Percentiles rank a stretch among this genome's conserved stretches.
phyloP scores from a whole-genome alignment of 805 yeast genomes.

The Candida hispaniensis region DNA sequence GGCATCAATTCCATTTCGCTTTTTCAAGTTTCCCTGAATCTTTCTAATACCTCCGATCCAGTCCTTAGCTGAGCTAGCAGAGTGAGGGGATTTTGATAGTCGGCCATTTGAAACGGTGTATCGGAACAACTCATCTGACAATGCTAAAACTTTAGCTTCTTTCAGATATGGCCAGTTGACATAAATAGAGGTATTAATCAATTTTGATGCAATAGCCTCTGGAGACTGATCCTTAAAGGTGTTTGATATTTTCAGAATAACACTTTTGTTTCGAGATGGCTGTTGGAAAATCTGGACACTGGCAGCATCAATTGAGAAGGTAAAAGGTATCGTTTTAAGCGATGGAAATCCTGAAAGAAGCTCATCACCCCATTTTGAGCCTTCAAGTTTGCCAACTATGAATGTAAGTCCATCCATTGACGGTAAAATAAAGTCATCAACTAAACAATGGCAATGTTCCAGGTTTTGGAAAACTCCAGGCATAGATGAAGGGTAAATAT shows the following conservation, averaged over 20 bases:
- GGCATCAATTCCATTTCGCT: conserved; percentile 46
- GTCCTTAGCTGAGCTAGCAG: conserved; percentile 37
- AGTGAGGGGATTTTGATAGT: conserved; percentile 30
- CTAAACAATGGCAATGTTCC: conserved; percentile 68
- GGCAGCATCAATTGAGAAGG: conserved; percentile 36
- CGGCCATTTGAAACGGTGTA: conserved; percentile 30
- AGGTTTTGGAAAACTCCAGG: conserved; percentile 69
- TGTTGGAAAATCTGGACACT: conserved; percentile 72
- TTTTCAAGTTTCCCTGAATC: conserved; percentile 36
- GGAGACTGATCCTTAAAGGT: conserved; percentile 33
- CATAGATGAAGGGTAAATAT: conserved; percentile 61
- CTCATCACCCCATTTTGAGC: conserved; percentile 59
- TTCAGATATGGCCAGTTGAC: conserved; percentile 85
- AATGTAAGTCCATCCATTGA: conserved; percentile 32
- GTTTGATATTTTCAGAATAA: conserved; percentile 54
- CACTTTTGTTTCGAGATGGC: conserved; percentile 74
- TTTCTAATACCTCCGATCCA: conserved; percentile 36
- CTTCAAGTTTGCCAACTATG: conserved; percentile 45
- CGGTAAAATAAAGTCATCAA: conserved; percentile 45
- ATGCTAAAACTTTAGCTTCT: conserved; percentile 61
- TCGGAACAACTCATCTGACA: conserved; percentile 44
- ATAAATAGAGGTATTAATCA: conserved; percentile 52
- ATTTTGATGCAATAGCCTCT: conserved; percentile 55
- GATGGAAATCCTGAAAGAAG: conserved; percentile 87
- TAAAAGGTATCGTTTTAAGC: conserved; percentile 56